phyloP scores from a whole-genome alignment of 2,329 filamentous ascomycete genomes.

The Diaporthe citriasiana region DNA sequence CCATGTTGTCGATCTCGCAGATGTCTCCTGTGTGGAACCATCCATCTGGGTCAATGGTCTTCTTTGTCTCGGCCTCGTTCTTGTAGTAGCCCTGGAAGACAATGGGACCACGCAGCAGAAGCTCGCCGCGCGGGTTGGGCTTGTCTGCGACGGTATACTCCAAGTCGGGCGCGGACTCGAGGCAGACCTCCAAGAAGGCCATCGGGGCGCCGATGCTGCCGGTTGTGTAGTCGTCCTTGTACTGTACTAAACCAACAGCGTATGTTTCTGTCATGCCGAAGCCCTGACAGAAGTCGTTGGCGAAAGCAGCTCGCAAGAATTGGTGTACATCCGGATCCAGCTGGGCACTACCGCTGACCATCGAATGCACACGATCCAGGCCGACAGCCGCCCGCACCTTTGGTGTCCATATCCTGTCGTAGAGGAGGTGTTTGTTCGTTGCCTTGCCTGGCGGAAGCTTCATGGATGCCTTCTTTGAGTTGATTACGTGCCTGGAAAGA shows the following conservation, averaged over 20 bases:
- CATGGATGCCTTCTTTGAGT: conserved; percentile 84
- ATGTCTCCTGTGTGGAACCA: conserved; percentile 99
- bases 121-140: conserved; percentile 90
- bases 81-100: conserved; percentile 92
- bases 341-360: conserved; percentile 92
- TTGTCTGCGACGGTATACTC: conserved; percentile 91
- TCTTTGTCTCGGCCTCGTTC: conserved; percentile 88
- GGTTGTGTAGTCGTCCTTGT: conserved; percentile 76
- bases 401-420: conserved; percentile 90
- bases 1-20: conserved; percentile 84
- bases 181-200: conserved; percentile 79
- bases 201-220: conserved; percentile 86
- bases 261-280: conserved; percentile 97
- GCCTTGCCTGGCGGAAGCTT: conserved; percentile 79
- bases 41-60: conserved; percentile 86
- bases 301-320: conserved; percentile 88
- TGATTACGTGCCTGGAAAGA: conserved; percentile 83
- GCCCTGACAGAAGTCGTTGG: conserved; percentile 84
- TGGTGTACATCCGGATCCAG: conserved; percentile 89
- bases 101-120: conserved; percentile 84
- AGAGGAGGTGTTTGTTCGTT: conserved; percentile 83
- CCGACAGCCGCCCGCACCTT: conserved; percentile 90
- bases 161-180: conserved; percentile 92
- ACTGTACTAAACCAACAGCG: conserved; percentile 80
- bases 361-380: conserved; percentile 77